Evolutionary conservation across 306 rosid genomes (phyloP).

Genomic region (Trifolium repens): DNA sequence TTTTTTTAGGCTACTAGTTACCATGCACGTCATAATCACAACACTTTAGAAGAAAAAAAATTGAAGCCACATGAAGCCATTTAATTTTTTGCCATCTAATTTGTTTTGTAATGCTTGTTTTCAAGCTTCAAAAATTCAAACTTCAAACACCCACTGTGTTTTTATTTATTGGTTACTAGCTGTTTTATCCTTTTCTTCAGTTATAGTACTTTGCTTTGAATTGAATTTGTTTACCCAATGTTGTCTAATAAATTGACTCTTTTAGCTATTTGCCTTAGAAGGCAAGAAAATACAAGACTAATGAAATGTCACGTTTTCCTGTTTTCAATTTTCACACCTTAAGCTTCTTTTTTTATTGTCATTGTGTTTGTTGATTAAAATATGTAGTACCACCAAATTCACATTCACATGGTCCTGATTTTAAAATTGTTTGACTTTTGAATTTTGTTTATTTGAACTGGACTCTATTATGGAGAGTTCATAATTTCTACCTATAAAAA

Average conservation of each 20-base stretch:
- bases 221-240: conserved; percentile 39
- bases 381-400: neutral
- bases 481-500: too few relatives aligned
- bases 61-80: conserved; percentile 23
- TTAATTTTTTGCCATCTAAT: conserved; percentile 5
- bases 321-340: conserved; percentile 30
- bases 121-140: conserved; percentile 19
- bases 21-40: conserved; percentile 9
- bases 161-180: neutral
- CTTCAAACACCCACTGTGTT: conserved; percentile 9
- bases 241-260: conserved; percentile 31
- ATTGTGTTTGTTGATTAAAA: neutral
- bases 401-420: conserved; percentile 30
- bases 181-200: neutral
- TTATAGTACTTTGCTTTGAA: neutral
- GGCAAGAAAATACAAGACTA: conserved; percentile 37
- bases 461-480: too few relatives aligned
- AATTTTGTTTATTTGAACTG: conserved; percentile 7
- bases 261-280: conserved; percentile 41
- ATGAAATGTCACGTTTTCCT: conserved; percentile 29
- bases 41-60: conserved; percentile 3
- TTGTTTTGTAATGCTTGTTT: conserved; percentile 27
- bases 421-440: conserved; percentile 24
- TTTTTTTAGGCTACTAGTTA: neutral
- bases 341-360: neutral